A percentile compares a stretch with the other conserved stretches of the same genome.
Evolutionary conservation across 257 asterid genomes (phyloP).

Genomic region (Solanum gandarillasii): DNA sequence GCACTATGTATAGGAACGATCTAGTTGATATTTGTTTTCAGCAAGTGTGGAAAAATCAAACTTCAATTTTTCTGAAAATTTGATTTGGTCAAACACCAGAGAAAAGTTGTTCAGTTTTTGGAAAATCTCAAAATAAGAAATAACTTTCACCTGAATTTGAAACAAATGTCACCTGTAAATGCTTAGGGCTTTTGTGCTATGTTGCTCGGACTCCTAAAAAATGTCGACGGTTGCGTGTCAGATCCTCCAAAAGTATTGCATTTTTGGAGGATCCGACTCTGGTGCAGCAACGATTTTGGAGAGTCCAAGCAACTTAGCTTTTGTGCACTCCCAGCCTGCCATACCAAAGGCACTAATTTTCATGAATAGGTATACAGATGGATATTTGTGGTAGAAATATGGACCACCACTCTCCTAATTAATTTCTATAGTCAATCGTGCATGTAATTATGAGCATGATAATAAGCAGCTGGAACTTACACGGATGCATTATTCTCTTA

Average conservation of each 20-base stretch:
- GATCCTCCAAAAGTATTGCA: too few species aligned
- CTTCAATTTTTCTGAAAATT: neutral
- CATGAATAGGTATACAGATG: neutral
- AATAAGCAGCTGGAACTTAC: constrained; percentile 4
- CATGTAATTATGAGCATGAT: neutral
- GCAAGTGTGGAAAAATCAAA: neutral
- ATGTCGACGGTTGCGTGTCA: too few species aligned
- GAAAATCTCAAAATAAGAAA: neutral
- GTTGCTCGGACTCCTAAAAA: too few species aligned
- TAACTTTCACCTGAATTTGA: neutral
- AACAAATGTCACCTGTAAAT: neutral
- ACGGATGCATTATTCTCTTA: constrained; percentile 4
- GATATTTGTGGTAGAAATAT: neutral
- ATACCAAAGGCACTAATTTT: neutral
- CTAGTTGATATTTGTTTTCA: neutral
- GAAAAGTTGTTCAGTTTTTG: neutral
- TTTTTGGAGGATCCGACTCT: too few species aligned
- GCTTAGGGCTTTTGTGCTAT: neutral
- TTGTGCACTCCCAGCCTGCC: neutral
- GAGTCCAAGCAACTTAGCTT: too few species aligned
- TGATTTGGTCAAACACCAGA: neutral
- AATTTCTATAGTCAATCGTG: neutral
- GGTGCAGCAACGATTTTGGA: too few species aligned
- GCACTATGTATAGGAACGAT: neutral
- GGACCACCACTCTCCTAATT: neutral